phyloP scores from a whole-genome alignment of 2,329 filamentous ascomycete species.

The Elsinoe ampelina region DNA sequence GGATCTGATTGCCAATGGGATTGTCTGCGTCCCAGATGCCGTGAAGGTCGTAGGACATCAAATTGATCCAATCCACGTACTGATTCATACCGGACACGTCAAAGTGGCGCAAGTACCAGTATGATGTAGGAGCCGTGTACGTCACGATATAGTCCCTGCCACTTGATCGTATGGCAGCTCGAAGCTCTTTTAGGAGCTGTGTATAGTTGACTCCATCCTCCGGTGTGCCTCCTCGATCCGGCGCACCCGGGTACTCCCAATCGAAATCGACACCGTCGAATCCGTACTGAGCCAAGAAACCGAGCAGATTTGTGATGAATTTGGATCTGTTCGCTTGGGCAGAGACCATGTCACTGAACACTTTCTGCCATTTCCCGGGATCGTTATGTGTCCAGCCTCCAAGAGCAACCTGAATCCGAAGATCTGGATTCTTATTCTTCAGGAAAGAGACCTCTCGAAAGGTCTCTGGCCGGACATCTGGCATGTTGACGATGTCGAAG shows the following conservation, averaged over 20 bases:
- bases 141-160: conserved; percentile 21
- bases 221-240: conserved; percentile 30
- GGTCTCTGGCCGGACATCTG: no score
- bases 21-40: conserved; percentile 33
- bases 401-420: conserved; percentile 14
- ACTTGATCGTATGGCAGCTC: conserved; percentile 17
- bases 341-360: conserved; percentile 12
- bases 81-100: conserved; percentile 20
- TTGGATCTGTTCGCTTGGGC: conserved; percentile 5
- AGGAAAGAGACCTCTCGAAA: conserved; percentile 7
- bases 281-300: conserved; percentile 18
- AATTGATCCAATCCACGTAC: conserved; percentile 25
- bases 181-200: conserved; percentile 30
- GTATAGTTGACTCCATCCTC: conserved; percentile 33
- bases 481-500: no score
- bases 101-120: conserved; percentile 26
- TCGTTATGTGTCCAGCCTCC: conserved; percentile 16
- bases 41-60: conserved; percentile 41
- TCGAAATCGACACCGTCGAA: conserved; percentile 19
- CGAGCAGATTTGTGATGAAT: conserved; percentile 14
- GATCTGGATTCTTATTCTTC: conserved; percentile 10
- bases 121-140: conserved; percentile 22
- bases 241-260: conserved; percentile 20
- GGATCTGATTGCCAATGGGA: not conserved
- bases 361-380: not conserved